Conservation (phyloP, 176 grass and related monocot species). For the Elaeis guineensis region DNA sequence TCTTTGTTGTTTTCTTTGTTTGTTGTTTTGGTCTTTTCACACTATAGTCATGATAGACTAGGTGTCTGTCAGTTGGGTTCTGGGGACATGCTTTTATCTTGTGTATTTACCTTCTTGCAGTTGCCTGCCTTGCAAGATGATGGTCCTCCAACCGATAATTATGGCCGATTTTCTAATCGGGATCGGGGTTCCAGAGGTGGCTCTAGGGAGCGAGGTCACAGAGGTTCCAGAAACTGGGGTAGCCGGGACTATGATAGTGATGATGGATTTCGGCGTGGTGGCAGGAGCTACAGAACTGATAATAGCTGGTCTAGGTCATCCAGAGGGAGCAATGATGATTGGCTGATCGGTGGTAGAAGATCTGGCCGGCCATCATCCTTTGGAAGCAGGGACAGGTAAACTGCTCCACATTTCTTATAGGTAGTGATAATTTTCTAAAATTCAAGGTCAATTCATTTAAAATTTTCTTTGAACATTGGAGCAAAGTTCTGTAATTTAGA, state of each 20-base stretch:
- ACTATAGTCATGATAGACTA: too few relatives aligned
- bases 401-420: background rate
- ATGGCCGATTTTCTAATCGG: constrained; percentile 62
- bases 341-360: constrained; percentile 38
- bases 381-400: constrained; percentile 54
- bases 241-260: constrained; percentile 40
- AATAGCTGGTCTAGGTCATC: constrained; percentile 30
- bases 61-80: too few relatives aligned
- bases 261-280: constrained; percentile 50
- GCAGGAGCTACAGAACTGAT: constrained; percentile 45
- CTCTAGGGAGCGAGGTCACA: constrained; percentile 34
- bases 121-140: constrained; percentile 92
- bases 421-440: background rate
- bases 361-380: constrained; percentile 46
- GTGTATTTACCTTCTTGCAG: constrained; percentile 35
- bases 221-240: constrained; percentile 38
- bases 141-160: constrained; percentile 57
- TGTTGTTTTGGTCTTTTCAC: too few relatives aligned
- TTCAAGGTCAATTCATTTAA: background rate
- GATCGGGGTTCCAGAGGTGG: constrained; percentile 26
- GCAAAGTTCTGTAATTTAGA: too few relatives aligned
- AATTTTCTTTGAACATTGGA: too few relatives aligned
- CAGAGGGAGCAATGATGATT: constrained; percentile 25
- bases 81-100: too few relatives aligned
- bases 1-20: too few relatives aligned